Evolutionary conservation across 495 filamentous ascomycete genomes (phyloP).

Genomic region (Achaetomiella virescens): DNA sequence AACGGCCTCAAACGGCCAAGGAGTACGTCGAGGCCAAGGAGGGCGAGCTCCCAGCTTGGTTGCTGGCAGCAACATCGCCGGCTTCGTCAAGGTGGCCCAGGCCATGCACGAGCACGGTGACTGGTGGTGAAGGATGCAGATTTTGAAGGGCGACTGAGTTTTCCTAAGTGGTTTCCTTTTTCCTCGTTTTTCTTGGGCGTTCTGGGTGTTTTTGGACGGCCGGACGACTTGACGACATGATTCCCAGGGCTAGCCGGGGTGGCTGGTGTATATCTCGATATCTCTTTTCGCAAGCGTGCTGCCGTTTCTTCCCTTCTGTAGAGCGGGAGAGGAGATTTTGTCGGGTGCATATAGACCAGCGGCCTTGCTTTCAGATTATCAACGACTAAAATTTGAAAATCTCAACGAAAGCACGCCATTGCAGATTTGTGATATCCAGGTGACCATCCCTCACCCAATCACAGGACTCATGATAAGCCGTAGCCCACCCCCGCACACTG

Average conservation of each 20-base stretch:
- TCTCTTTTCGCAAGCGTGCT: neutral
- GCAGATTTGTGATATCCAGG: neutral
- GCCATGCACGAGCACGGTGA: constrained; percentile 97
- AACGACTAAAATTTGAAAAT: neutral
- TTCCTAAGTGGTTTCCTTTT: neutral
- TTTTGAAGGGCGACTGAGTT: neutral
- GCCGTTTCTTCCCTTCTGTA: neutral
- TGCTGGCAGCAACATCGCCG: constrained; percentile 92
- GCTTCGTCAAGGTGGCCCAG: constrained; percentile 90
- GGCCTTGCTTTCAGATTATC: constrained; percentile 3
- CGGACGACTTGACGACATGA: constrained; percentile 9
- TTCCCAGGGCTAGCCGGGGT: constrained; percentile 10
- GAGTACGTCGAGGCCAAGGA: constrained; percentile 71
- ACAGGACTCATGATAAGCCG: too few relatives aligned
- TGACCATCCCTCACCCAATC: neutral
- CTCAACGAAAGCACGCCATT: neutral
- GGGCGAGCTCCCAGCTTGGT: constrained; percentile 82
- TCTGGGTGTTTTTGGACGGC: constrained; percentile 9
- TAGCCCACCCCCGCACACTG: too few relatives aligned
- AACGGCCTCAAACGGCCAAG: constrained; percentile 86
- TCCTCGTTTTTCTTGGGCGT: constrained; percentile 1
- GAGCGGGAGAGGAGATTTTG: neutral
- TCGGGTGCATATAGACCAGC: constrained; percentile 1
- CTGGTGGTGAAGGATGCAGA: constrained; percentile 60
- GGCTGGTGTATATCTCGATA: neutral